Base-by-base conservation (phyloP, 208 protist genomes). In the Leishmania tropica region DNA sequence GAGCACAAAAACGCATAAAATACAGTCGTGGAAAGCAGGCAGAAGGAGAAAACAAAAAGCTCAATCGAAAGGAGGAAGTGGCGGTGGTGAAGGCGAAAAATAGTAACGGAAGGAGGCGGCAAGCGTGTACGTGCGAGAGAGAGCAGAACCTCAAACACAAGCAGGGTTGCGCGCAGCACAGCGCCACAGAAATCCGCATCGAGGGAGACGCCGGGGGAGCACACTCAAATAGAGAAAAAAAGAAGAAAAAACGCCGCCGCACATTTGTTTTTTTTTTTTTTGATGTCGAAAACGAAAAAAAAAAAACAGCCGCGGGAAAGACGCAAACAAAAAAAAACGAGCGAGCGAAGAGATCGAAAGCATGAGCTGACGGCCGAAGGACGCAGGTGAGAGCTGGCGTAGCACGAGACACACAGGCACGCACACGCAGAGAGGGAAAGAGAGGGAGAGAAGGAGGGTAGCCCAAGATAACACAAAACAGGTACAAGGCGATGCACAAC, bases 21-120 rank as follows among this genome's bases (percentile, higher is more conserved):
- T 37, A 35, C 6, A 65, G 60, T n/a, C 15, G 28, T 15, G n/a
- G 48, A 81, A 75, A 85, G 65, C 28, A 15, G 67, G 48, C 40
- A 48, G 83, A 76, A 21, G 40, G 24, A 58, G 10, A 85, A 62
- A 75, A 68, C 24, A 37, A 67, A 48, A 58, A 58, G 17, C 3
- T 11, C 8, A 60, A 73, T 13, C 11, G 42, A 42, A 6, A 53
- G 42, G 68, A 31, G 24, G 17, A 72, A 48, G 24, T 47, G 13
- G 15, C 28, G 17, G 28, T 51, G 35, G 42, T 53, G 24, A 51
- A 35, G 67, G 51, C 31, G 73, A 45, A 78, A 48, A 81, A 10
- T 45, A 53, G 13, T 17, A 73, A 19, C 21, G 42, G 24, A 67
- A 37, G 68, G 24, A 31, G 40, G 45, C 17, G 37, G 35, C 48